phyloP scores from a whole-genome alignment of 352 stramenopile species.

The Pythium grandisporangium region DNA sequence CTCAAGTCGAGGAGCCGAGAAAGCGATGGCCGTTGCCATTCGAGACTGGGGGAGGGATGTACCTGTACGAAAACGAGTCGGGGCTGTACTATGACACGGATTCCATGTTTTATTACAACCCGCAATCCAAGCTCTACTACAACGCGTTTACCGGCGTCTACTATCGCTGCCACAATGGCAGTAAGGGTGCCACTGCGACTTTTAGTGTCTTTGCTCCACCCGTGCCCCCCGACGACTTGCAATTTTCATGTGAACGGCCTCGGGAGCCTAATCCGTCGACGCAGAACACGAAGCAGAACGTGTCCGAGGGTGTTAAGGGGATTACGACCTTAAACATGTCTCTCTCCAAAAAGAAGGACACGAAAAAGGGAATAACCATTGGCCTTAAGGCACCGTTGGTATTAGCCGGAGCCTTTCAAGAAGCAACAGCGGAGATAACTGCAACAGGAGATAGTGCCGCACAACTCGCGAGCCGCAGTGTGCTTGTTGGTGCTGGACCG shows the following conservation, averaged over 20 bases:
- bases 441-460: neutral
- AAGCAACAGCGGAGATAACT: neutral
- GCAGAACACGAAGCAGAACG: neutral
- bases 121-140: slow-evolving; percentile 65
- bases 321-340: slow-evolving; percentile 5
- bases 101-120: slow-evolving; percentile 83
- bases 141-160: slow-evolving; percentile 63
- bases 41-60: slow-evolving; percentile 68
- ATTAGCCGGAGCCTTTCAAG: neutral
- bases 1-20: slow-evolving; percentile 56
- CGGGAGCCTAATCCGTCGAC: neutral
- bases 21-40: slow-evolving; percentile 74
- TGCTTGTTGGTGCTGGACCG: slow-evolving; percentile 7
- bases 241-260: slow-evolving; percentile 1
- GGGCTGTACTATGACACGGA: slow-evolving; percentile 75
- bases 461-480: neutral
- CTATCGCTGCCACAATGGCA: slow-evolving; percentile 27
- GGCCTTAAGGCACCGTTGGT: slow-evolving; percentile 21
- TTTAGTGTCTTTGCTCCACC: slow-evolving; percentile 48
- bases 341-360: slow-evolving; percentile 40
- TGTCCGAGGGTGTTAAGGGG: too few species aligned
- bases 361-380: slow-evolving; percentile 69
- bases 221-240: slow-evolving; percentile 29
- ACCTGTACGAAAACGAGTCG: slow-evolving; percentile 52
- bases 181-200: slow-evolving; percentile 10